Evolutionary conservation across 2,329 filamentous ascomycete species (phyloP).

Genomic region (Volutella citrinella): DNA sequence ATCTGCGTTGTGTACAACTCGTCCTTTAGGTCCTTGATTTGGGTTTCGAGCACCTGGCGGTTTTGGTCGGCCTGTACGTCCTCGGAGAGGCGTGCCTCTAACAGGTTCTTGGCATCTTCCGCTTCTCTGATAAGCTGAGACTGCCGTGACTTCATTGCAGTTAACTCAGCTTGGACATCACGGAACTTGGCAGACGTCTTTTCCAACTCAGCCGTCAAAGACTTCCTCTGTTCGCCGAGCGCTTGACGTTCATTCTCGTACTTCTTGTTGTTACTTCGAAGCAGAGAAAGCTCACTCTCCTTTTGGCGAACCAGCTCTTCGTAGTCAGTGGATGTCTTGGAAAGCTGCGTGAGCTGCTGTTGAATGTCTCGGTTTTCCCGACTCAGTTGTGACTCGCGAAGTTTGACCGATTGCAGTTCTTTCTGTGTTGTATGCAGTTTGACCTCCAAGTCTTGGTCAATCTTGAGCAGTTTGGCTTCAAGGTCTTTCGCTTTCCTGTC

Average conservation of each 20-base stretch:
- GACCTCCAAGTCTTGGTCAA: constrained; percentile 84
- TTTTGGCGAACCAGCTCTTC: constrained; percentile 92
- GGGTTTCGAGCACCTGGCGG: constrained; percentile 77
- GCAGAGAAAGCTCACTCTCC: constrained; percentile 84
- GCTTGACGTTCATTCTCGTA: constrained; percentile 75
- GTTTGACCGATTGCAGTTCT: constrained; percentile 71
- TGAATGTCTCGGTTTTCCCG: constrained; percentile 81
- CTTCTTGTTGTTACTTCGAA: constrained; percentile 81
- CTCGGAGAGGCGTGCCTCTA: constrained; percentile 86
- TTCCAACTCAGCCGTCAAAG: constrained; percentile 72
- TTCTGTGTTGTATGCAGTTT: constrained; percentile 77
- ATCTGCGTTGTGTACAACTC: constrained; percentile 82
- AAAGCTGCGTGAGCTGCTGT: constrained; percentile 80
- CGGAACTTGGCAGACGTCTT: constrained; percentile 72
- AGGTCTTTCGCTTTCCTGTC: constrained; percentile 87
- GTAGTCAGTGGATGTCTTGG: constrained; percentile 89
- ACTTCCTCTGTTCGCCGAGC: constrained; percentile 75
- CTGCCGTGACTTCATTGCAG: constrained; percentile 82
- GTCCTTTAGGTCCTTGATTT: constrained; percentile 82
- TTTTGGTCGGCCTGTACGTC: constrained; percentile 82
- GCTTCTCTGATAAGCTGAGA: constrained; percentile 83
- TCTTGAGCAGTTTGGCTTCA: constrained; percentile 77
- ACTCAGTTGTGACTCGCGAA: constrained; percentile 71
- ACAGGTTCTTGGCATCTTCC: constrained; percentile 78
- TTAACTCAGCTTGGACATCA: constrained; percentile 83